phyloP scores from a whole-genome alignment of 805 yeast species.

The Candida vaughaniae region DNA sequence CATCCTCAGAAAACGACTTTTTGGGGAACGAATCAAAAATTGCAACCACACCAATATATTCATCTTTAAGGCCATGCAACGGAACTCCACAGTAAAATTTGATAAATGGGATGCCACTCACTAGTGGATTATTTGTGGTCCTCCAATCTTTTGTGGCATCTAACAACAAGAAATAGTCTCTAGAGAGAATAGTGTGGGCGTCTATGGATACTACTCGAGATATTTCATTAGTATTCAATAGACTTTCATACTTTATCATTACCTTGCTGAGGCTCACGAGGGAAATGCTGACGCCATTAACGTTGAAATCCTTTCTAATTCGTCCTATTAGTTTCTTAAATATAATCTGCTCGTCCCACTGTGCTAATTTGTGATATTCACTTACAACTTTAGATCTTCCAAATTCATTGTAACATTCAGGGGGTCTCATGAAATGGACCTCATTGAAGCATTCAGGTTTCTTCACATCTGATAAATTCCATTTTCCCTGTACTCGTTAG shows the following conservation, averaged over 20 bases:
- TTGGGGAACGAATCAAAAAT: conserved; percentile 53
- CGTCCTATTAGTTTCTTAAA: conserved; percentile 39
- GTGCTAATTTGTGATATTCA: conserved; percentile 35
- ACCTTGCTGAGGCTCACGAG: conserved; percentile 51
- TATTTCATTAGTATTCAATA: conserved; percentile 48
- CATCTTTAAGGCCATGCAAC: conserved; percentile 30
- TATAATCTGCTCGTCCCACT: conserved; percentile 47
- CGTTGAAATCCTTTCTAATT: conserved; percentile 42
- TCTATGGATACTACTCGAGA: conserved; percentile 62
- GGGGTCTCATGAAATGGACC: conserved; percentile 55
- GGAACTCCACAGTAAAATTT: conserved; percentile 69
- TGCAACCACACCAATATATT: conserved; percentile 56
- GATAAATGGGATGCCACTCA: conserved; percentile 58
- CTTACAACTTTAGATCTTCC: conserved; percentile 45
- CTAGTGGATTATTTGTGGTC: conserved; percentile 58
- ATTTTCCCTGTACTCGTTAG: conserved; percentile 41
- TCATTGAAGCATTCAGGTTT: conserved; percentile 53
- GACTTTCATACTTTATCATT: conserved; percentile 47
- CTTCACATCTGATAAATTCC: conserved; percentile 54
- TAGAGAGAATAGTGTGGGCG: conserved; percentile 64
- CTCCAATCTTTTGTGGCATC: conserved; percentile 76
- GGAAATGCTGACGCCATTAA: conserved; percentile 58
- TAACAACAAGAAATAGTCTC: conserved; percentile 49
- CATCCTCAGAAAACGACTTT: conserved; percentile 31
- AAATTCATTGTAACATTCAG: conserved; percentile 53